Percentiles rank a stretch among this genome's conserved stretches.
Conservation (phyloP, 768 basidiomycete genomes). For the Gelatoporia subvermispora region DNA sequence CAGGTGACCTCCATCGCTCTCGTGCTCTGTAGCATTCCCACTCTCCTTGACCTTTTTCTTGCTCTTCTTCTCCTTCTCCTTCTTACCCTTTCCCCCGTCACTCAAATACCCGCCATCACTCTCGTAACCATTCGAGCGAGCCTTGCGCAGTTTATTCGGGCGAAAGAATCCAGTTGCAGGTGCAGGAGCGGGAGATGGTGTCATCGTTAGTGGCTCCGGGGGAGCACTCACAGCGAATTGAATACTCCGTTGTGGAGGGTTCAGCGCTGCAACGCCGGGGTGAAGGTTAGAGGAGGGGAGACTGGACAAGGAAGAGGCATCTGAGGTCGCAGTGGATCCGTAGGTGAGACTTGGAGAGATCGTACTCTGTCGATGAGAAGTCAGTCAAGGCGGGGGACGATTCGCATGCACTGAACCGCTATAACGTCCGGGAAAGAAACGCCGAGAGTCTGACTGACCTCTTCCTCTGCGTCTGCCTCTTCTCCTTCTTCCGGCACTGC, state of each 20-base stretch:
- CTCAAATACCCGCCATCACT: constrained; percentile 50
- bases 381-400: not conserved
- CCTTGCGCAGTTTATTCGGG: constrained; percentile 37
- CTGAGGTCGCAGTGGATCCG: constrained; percentile 37
- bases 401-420: not conserved
- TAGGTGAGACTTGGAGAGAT: constrained; percentile 34
- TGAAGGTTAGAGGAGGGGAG: constrained; percentile 7
- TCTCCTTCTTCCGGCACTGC: constrained; percentile 54
- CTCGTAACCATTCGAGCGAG: constrained; percentile 42
- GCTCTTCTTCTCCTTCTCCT: constrained; percentile 21
- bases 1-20: constrained; percentile 28
- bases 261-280: constrained; percentile 17
- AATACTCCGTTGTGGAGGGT: constrained; percentile 10
- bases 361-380: constrained; percentile 7
- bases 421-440: not conserved
- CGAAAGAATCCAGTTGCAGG: constrained; percentile 16
- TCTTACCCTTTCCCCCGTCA: constrained; percentile 31
- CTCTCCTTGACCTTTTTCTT: constrained; percentile 17
- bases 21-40: constrained; percentile 24
- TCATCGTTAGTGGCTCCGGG: constrained; percentile 18
- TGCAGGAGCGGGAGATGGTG: constrained; percentile 5
- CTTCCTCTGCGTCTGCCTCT: constrained; percentile 33
- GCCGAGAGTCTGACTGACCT: constrained; percentile 23
- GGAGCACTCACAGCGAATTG: constrained; percentile 29
- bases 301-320: constrained; percentile 34